phyloP scores from a whole-genome alignment of 768 basidiomycete genomes.

The Dioszegia hungarica region DNA sequence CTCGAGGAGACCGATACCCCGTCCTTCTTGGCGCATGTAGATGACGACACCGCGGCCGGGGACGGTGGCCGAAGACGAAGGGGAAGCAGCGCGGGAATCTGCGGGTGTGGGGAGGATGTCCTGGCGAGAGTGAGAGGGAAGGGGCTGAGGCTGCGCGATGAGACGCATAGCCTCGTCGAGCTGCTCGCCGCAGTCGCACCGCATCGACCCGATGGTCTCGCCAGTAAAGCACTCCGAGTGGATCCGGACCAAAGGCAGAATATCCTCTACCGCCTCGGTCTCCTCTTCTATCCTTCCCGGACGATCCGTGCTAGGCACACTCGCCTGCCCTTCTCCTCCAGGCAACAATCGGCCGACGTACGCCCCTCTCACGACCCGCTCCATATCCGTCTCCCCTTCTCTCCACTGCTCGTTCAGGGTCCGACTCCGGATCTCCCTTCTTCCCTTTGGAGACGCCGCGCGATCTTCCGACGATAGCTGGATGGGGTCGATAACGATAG shows the following conservation, averaged over 20 bases:
- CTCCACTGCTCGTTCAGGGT: constrained; percentile 80
- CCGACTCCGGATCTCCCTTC: constrained; percentile 69
- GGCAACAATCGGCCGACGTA: constrained; percentile 66
- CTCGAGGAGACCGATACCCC: constrained; percentile 90
- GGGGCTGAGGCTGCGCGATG: constrained; percentile 31
- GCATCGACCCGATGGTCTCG: constrained; percentile 95
- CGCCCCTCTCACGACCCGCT: constrained; percentile 86
- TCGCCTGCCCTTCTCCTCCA: constrained; percentile 29
- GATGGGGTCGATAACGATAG: constrained; percentile 85
- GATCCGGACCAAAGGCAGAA: constrained; percentile 81
- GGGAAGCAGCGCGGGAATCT: constrained; percentile 68
- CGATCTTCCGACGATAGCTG: constrained; percentile 57
- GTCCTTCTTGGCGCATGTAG: constrained; percentile 94
- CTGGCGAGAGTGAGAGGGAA: not conserved
- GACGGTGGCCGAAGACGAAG: constrained; percentile 50
- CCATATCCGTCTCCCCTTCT: constrained; percentile 81
- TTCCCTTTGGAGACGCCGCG: constrained; percentile 29
- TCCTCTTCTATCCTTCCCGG: constrained; percentile 5
- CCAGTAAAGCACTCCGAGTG: constrained; percentile 99
- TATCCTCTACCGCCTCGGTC: constrained; percentile 45
- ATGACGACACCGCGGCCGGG: constrained; percentile 88
- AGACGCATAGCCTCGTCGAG: constrained; percentile 90
- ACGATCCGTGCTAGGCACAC: constrained; percentile 6
- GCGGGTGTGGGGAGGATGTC: constrained; percentile 11
- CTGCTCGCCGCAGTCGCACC: constrained; percentile 98